Evolutionary conservation across 2,329 filamentous ascomycete species (phyloP), one percentile per base, ranked within the genome.

Genomic region (Trichoderma harzianum): DNA sequence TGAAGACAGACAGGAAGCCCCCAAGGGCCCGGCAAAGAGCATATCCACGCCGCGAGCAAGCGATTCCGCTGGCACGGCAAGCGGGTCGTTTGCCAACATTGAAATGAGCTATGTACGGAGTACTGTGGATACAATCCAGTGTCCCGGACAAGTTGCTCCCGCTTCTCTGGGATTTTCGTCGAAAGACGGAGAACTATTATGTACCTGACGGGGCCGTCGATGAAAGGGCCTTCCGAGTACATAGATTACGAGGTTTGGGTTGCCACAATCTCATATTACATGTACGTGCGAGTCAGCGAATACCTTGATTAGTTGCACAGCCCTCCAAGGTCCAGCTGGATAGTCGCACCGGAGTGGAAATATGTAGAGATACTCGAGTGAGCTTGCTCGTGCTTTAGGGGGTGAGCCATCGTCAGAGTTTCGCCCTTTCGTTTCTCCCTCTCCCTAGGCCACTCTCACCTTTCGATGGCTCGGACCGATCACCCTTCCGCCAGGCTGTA

Each of bases 111-210:
- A 36, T 16, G 34, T 36, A 36, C 34, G 34, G 34, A 36, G 34
- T 16, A n/a, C 28, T 43, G 69, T 72, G 57, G 63, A 63, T 65
- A 65, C 63, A 43, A 24, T 32, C 30, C 63, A 62, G 24, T 39
- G 28, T 47, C 24, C 36, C 55, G 62, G 55, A 68, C 69, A 34
- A 63, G 70, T 58, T 68, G 61, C 61, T 71, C 69, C 69, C 69
- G 34, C 24, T 1, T 28, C 24, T 32, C n/a, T 36, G 26, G 69
- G 32, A 34, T 58, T 34, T 57, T n/a, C 26, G 43, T 72, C 58
- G 58, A 63, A 47, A 55, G 26, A 57, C 57, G 57, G n/a, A 24
- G 47, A 14, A 24, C 21, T 53, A 21, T 8, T 18, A 18, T 58
- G 24, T 58, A n/a, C 55, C 3, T 58, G 55, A 58, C 55, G 55